These are phyloP conservation scores for Nigrospora oryzae DNA, from an alignment of 2,329 filamentous ascomycete genomes.

Conservation along the genomic window DNA sequence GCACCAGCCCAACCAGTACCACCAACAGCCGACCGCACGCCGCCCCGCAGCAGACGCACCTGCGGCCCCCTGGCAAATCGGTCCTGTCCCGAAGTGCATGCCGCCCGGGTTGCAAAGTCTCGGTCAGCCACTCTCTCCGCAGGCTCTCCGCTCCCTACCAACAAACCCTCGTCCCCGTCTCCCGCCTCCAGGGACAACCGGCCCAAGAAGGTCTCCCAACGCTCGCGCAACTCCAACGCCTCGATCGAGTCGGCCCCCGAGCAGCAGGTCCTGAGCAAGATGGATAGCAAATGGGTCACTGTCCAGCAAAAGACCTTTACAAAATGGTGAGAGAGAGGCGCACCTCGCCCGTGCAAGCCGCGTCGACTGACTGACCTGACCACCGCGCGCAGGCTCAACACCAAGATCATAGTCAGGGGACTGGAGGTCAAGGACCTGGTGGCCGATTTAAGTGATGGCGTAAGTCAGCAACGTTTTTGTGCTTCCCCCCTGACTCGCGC, in stretches of 20 bases:
- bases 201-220: conserved; percentile 22
- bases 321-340: conserved; percentile 62
- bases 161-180: conserved; percentile 11
- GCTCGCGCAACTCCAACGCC: conserved; percentile 27
- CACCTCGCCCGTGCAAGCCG: conserved; percentile 4
- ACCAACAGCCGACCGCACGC: background rate
- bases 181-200: no score
- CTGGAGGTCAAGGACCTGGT: conserved; percentile 83
- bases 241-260: conserved; percentile 40
- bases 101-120: conserved; percentile 30
- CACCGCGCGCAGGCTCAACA: conserved; percentile 69
- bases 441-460: conserved; percentile 84
- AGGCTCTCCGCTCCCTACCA: conserved; percentile 16
- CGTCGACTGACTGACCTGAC: background rate
- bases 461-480: conserved; percentile 37
- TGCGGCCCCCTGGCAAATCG: conserved; percentile 10
- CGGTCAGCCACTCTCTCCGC: conserved; percentile 28
- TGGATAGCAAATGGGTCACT: conserved; percentile 63
- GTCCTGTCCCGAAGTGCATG: conserved; percentile 31
- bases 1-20: background rate
- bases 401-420: conserved; percentile 73
- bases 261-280: conserved; percentile 38
- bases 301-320: conserved; percentile 99
- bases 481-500: no score
- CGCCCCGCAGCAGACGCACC: conserved; percentile 8